Evolutionary conservation across 2,329 filamentous ascomycete genomes (phyloP).

Genomic region (Xylariales sp.): DNA sequence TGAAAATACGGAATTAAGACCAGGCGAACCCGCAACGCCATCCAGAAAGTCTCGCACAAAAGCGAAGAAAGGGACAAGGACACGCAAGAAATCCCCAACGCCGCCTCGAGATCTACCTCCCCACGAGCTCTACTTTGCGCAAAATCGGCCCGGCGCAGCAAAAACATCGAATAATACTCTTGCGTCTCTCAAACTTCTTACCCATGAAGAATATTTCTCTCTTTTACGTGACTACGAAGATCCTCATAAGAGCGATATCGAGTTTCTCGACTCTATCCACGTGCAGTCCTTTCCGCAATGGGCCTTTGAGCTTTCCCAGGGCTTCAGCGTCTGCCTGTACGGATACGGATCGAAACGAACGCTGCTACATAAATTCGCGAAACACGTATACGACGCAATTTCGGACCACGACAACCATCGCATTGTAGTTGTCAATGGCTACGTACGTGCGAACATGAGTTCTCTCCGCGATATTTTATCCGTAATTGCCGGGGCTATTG

Average conservation of each 20-base stretch:
- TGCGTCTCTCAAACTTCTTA: conserved; percentile 78
- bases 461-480: conserved; percentile 76
- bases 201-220: conserved; percentile 91
- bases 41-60: conserved; percentile 60
- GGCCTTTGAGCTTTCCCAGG: conserved; percentile 87
- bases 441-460: conserved; percentile 68
- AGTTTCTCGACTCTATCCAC: conserved; percentile 80
- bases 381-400: conserved; percentile 68
- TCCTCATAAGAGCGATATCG: conserved; percentile 75
- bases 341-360: conserved; percentile 90
- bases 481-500: conserved; percentile 74
- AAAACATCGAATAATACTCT: conserved; percentile 92
- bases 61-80: conserved; percentile 51
- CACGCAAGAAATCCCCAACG: conserved; percentile 76
- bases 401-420: conserved; percentile 58
- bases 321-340: conserved; percentile 90
- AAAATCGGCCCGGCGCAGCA: conserved; percentile 82
- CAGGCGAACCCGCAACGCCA: conserved; percentile 51
- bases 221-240: conserved; percentile 73
- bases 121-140: conserved; percentile 93
- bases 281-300: conserved; percentile 88
- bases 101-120: conserved; percentile 85
- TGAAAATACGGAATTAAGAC: conserved; percentile 46
- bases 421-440: conserved; percentile 90
- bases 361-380: conserved; percentile 80